phyloP scores from a whole-genome alignment of 2,329 filamentous ascomycete genomes.

The Tolypocladium endophyticum region DNA sequence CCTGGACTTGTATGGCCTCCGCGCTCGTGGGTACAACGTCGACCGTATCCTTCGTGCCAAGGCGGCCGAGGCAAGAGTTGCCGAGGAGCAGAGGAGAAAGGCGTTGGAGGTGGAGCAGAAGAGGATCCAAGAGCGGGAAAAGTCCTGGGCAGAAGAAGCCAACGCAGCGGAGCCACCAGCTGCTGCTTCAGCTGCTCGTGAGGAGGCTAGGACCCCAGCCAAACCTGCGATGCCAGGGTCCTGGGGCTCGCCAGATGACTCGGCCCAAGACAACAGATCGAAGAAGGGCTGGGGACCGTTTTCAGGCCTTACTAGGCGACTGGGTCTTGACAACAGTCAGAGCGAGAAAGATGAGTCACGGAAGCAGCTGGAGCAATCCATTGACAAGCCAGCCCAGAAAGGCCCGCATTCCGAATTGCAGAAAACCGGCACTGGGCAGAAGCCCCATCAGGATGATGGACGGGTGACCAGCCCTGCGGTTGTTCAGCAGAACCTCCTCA shows the following conservation, averaged over 20 bases:
- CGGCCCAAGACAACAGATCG: slow-evolving; percentile 17
- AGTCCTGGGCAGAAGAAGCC: slow-evolving; percentile 30
- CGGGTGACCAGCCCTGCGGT: slow-evolving; percentile 49
- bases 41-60: slow-evolving; percentile 85
- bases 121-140: slow-evolving; percentile 47
- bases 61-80: slow-evolving; percentile 76
- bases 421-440: neutral
- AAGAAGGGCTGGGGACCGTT: slow-evolving; percentile 50
- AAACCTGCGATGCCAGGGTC: slow-evolving; percentile 57
- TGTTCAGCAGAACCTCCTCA: slow-evolving; percentile 61
- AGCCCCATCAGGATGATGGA: slow-evolving; percentile 30
- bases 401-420: slow-evolving; percentile 2
- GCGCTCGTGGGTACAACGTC: slow-evolving; percentile 89
- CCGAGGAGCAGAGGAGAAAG: slow-evolving; percentile 69
- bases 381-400: slow-evolving; percentile 20
- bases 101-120: slow-evolving; percentile 64
- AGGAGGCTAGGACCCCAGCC: slow-evolving; percentile 29
- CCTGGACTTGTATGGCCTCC: slow-evolving; percentile 70
- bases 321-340: slow-evolving; percentile 51
- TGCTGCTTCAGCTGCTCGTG: slow-evolving; percentile 24
- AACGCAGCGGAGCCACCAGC: slow-evolving; percentile 13
- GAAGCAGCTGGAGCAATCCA: slow-evolving; percentile 31
- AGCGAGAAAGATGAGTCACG: slow-evolving; percentile 30
- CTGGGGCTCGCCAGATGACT: slow-evolving; percentile 57
- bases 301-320: slow-evolving; percentile 53